These are phyloP conservation scores for Pelargonium fulgidum DNA, from an alignment of 441 rosid genomes.

Conservation along the genomic window DNA sequence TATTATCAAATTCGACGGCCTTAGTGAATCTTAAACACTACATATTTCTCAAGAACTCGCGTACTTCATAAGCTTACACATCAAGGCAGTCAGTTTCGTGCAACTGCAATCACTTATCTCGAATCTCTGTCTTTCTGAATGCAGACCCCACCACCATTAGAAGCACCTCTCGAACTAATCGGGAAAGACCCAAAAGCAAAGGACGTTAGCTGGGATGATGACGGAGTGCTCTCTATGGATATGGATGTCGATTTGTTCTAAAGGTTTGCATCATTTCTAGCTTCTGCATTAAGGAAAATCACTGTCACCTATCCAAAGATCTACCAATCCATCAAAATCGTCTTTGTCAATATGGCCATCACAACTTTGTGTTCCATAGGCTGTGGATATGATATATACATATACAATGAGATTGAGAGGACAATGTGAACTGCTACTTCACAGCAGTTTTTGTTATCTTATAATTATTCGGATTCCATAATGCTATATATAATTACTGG, in stretches of 20 bases:
- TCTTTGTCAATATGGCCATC: neutral
- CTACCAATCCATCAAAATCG: neutral
- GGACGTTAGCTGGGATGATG: constrained; percentile 76
- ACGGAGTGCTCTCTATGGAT: constrained; percentile 74
- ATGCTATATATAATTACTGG: too few relatives aligned
- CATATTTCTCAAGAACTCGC: too few relatives aligned
- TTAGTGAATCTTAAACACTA: too few relatives aligned
- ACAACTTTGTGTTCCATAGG: neutral
- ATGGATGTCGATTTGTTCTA: constrained; percentile 47
- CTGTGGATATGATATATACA: neutral
- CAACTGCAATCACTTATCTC: neutral
- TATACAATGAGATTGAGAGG: neutral
- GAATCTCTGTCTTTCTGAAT: constrained; percentile 12
- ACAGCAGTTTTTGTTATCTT: neutral
- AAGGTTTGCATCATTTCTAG: constrained; percentile 22
- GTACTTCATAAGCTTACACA: neutral
- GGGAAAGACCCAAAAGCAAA: constrained; percentile 52
- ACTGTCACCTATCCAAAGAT: too few relatives aligned
- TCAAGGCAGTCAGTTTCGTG: too few relatives aligned
- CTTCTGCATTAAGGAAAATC: neutral
- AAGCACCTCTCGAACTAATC: constrained; percentile 45
- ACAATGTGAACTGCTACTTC: neutral
- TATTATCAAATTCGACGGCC: too few relatives aligned
- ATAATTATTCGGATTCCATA: too few relatives aligned
- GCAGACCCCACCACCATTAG: constrained; percentile 81